Base-by-base conservation (phyloP, 441 rosid genomes). In the Eruca vesicaria region DNA sequence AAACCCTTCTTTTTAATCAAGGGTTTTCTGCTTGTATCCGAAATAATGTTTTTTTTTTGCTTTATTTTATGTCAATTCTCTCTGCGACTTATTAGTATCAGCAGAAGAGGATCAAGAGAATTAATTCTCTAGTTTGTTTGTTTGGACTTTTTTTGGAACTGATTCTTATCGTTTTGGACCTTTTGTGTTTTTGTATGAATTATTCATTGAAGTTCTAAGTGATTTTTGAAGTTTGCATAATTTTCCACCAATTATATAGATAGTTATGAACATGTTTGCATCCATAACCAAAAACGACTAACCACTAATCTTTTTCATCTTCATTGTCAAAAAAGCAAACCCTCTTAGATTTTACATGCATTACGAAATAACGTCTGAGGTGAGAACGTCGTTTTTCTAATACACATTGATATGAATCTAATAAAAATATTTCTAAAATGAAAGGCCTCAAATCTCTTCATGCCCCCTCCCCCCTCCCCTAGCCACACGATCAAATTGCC, bases 21-120 rank as follows among this genome's bases (percentile, higher is more conserved):
- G 71, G 71, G 75, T 43, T 76, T 57, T 63, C 3, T 63, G 45
- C 71, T 58, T 76, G 66, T 63, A 55, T 69, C 67, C 75, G 52
- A 59, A 1, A 3, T 1, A 3, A 0, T 1, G 4, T 2, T 9
- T n/a, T 63, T 63, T 20, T 4, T 61, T 16, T 61, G 21, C 15
- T 43, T 41, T 0, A 23, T 21, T 3, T 19, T 19, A 76, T 62
- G 35, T 21, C 20, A 63, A 43, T 70, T 77, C 80, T 71, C 63
- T 65, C 53, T 65, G 76, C 56, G 5, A 15, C 45, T 71, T 56
- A 59, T 75, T 72, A 18, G 53, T 19, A 62, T n/a, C 36, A 28
- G 72, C 76, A 65, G 68, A 77, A 14, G 79, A 75, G 63, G 15
- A 48, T 48, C 1, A 15, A 53, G 48, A 63, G 61, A 29, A 23